These are phyloP conservation scores for Gliomastix tumulicola DNA, from an alignment of 2,329 filamentous ascomycete genomes.

Conservation along the genomic window DNA sequence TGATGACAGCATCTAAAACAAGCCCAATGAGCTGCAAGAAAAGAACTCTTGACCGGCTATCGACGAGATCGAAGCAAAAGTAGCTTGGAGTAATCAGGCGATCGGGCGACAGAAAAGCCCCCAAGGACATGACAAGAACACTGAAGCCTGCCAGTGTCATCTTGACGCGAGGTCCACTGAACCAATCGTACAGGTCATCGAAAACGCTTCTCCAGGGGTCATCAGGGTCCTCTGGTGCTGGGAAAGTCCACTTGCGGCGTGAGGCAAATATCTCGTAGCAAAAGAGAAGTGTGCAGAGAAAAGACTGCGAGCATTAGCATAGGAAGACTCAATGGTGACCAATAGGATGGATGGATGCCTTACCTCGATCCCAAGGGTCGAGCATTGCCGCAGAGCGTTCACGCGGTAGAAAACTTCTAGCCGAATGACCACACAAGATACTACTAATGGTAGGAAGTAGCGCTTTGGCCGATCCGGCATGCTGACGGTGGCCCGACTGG, in stretches of 20 bases:
- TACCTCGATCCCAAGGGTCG: conserved; percentile 41
- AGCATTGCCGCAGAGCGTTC: conserved; percentile 41
- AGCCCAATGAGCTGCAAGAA: conserved; percentile 36
- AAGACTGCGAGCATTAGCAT: conserved; percentile 27
- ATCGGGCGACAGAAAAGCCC: conserved; percentile 30
- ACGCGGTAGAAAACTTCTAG: conserved; percentile 40
- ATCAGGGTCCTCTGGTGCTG: conserved; percentile 26
- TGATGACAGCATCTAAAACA: conserved; percentile 35
- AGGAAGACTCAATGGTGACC: too few species aligned
- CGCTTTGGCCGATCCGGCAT: conserved; percentile 39
- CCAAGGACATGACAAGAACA: conserved; percentile 30
- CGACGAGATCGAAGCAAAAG: conserved; percentile 38
- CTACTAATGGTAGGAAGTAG: conserved; percentile 34
- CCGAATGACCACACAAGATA: conserved; percentile 36
- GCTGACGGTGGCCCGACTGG: too few species aligned
- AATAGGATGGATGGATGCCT: too few species aligned
- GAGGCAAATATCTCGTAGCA: conserved; percentile 34
- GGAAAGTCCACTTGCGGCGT: conserved; percentile 19
- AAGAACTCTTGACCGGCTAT: conserved; percentile 26
- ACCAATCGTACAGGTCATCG: conserved; percentile 41
- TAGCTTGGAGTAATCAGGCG: conserved; percentile 39
- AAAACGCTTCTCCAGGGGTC: conserved; percentile 39
- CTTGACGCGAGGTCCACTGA: conserved; percentile 30
- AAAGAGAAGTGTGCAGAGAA: conserved; percentile 36
- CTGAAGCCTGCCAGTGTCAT: conserved; percentile 26